These are phyloP conservation scores for Scedosporium minutisporum DNA, from an alignment of 2,329 filamentous ascomycete genomes.

Conservation along the genomic window DNA sequence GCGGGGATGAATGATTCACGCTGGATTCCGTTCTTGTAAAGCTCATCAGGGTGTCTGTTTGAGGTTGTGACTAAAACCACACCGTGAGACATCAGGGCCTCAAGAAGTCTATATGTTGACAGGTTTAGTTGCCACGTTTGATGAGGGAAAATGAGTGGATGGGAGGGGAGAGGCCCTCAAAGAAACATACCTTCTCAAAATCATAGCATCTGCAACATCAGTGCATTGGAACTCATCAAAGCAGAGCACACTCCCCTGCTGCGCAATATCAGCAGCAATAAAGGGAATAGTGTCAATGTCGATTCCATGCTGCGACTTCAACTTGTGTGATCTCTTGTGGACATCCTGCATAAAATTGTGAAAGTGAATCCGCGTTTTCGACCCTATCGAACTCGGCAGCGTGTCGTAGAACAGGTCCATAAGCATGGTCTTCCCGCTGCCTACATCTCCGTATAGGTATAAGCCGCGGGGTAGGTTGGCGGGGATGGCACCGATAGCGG, in stretches of 20 bases:
- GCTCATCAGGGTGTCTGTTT: constrained; percentile 89
- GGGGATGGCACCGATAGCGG: constrained; percentile 47
- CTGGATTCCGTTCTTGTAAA: constrained; percentile 98
- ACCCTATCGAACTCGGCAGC: constrained; percentile 64
- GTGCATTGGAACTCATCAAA: constrained; percentile 99
- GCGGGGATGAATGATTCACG: constrained; percentile 91
- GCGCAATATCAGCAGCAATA: constrained; percentile 88
- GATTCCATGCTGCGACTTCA: constrained; percentile 82
- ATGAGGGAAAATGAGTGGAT: not conserved
- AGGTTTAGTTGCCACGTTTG: not conserved
- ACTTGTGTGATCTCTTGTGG: constrained; percentile 78
- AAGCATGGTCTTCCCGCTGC: constrained; percentile 97
- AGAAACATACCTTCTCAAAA: constrained; percentile 57
- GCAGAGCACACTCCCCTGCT: constrained; percentile 75
- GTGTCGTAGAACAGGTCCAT: constrained; percentile 99
- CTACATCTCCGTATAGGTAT: constrained; percentile 94
- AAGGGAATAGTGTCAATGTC: constrained; percentile 87
- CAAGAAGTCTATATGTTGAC: constrained; percentile 54
- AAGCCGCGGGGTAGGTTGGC: constrained; percentile 73
- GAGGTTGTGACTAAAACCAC: constrained; percentile 93
- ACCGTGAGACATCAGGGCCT: constrained; percentile 91
- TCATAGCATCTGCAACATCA: constrained; percentile 98
- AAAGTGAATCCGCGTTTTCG: constrained; percentile 92
- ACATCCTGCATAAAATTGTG: constrained; percentile 99
- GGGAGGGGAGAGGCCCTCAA: not conserved